Evolutionary conservation across 345 rosid species (phyloP).

Genomic region (Moringa oleifera): DNA sequence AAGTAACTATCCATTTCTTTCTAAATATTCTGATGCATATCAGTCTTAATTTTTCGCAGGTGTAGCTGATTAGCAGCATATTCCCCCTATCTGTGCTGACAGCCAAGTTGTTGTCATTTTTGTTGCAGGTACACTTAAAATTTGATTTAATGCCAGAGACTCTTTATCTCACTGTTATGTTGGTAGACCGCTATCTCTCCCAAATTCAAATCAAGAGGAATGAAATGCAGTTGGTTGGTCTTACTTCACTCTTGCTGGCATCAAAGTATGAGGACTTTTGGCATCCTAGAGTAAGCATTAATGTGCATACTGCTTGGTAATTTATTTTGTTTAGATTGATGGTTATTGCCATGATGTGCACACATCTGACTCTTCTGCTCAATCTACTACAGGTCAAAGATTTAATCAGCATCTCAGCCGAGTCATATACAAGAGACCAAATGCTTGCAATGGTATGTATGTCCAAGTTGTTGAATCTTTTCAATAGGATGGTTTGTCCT

Average conservation of each 20-base stretch:
- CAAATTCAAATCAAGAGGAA: conserved; percentile 62
- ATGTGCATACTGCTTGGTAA: neutral
- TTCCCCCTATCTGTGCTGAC: conserved; percentile 15
- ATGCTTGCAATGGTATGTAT: conserved; percentile 62
- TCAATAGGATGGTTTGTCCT: neutral
- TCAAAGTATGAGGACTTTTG: conserved; percentile 96
- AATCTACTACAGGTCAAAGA: conserved; percentile 64
- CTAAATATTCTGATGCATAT: conserved; percentile 1
- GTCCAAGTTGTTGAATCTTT: conserved; percentile 1
- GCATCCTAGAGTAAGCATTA: conserved; percentile 79
- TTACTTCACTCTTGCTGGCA: conserved; percentile 75
- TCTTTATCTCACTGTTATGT: conserved; percentile 71
- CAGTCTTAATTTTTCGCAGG: neutral
- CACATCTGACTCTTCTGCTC: neutral
- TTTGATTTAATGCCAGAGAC: conserved; percentile 91
- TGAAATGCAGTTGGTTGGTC: conserved; percentile 92
- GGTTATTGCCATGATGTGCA: no score
- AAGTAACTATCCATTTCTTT: conserved; percentile 40
- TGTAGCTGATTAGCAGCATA: conserved; percentile 5
- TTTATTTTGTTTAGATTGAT: conserved; percentile 1
- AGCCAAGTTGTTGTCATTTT: conserved; percentile 2
- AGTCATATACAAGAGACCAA: conserved; percentile 71
- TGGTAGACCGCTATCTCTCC: conserved; percentile 79
- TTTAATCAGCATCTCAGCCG: conserved; percentile 80
- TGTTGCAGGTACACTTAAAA: conserved; percentile 73